Evolutionary conservation across 768 basidiomycete species (phyloP).

Genomic region (Hypsizygus marmoreus): DNA sequence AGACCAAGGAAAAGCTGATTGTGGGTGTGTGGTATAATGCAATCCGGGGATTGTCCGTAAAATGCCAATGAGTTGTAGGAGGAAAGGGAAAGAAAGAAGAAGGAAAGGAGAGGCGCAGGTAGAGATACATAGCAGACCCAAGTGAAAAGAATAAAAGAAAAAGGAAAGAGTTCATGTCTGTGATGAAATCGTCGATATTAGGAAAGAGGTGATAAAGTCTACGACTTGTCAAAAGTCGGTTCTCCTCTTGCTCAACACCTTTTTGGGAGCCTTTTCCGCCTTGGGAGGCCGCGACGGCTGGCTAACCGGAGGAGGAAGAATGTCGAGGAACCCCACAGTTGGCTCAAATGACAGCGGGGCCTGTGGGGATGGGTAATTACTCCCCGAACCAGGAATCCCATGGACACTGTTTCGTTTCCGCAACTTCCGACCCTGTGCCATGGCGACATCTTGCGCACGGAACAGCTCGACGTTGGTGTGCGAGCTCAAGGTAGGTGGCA

Average conservation of each 20-base stretch:
- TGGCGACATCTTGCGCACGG: constrained; percentile 22
- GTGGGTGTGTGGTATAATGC: no score
- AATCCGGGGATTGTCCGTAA: no score
- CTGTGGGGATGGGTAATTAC: constrained; percentile 16
- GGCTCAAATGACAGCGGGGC: constrained; percentile 15
- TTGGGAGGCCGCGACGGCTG: constrained; percentile 15
- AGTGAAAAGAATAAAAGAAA: no score
- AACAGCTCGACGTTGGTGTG: constrained; percentile 7
- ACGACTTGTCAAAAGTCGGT: constrained; percentile 29
- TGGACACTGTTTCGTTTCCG: constrained; percentile 24
- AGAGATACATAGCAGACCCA: no score
- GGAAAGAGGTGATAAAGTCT: no score
- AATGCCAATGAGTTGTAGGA: no score
- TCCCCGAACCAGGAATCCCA: constrained; percentile 18
- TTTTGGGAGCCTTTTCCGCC: constrained; percentile 33
- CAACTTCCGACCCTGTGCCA: constrained; percentile 26
- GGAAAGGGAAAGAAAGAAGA: no score
- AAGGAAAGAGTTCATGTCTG: no score
- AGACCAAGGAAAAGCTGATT: no score
- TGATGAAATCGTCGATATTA: no score
- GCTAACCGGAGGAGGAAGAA: constrained; percentile 14
- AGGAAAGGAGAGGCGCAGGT: no score
- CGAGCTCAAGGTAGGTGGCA: constrained; percentile 5
- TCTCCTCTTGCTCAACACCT: constrained; percentile 46
- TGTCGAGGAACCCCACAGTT: constrained; percentile 17